Evolutionary conservation across 495 filamentous ascomycete genomes (phyloP).

Genomic region (Penicilliopsis zonata): DNA sequence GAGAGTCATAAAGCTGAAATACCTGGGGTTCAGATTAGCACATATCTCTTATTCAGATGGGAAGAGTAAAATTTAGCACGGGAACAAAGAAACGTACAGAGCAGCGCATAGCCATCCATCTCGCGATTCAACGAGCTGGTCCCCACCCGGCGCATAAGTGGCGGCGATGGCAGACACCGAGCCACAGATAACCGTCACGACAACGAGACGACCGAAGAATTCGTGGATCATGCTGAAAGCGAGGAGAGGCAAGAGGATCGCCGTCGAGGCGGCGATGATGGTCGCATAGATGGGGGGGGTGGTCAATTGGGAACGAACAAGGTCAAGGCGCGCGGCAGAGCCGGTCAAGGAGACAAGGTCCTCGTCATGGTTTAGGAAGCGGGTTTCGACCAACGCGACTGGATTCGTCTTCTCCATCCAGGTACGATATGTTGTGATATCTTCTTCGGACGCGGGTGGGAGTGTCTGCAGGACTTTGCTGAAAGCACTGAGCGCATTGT

Average conservation of each 20-base stretch:
- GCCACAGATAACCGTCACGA: constrained; percentile 30
- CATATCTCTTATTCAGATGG: neutral
- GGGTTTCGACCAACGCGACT: constrained; percentile 52
- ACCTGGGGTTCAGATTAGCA: constrained; percentile 14
- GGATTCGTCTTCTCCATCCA: constrained; percentile 54
- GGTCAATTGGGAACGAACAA: neutral
- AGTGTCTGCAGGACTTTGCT: constrained; percentile 46
- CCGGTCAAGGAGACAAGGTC: constrained; percentile 52
- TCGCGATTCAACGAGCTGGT: constrained; percentile 22
- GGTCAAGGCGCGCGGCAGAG: constrained; percentile 7
- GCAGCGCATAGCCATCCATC: constrained; percentile 31
- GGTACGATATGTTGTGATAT: constrained; percentile 50
- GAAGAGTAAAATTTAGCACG: neutral
- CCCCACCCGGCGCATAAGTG: constrained; percentile 22
- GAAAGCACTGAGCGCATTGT: constrained; percentile 59
- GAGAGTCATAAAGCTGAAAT: constrained; percentile 30
- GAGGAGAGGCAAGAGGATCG: constrained; percentile 45
- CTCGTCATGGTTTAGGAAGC: constrained; percentile 50
- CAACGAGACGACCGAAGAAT: constrained; percentile 41
- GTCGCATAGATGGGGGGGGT: constrained; percentile 27
- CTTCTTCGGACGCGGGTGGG: constrained; percentile 38
- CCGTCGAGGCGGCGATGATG: constrained; percentile 40
- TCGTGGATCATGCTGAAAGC: constrained; percentile 41
- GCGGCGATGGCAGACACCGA: constrained; percentile 26
- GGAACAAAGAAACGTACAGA: constrained; percentile 16